A percentile compares a stretch with the other conserved stretches of the same genome.
Evolutionary conservation across 768 basidiomycete species (phyloP).

Genomic region (Lentinula lateritia): DNA sequence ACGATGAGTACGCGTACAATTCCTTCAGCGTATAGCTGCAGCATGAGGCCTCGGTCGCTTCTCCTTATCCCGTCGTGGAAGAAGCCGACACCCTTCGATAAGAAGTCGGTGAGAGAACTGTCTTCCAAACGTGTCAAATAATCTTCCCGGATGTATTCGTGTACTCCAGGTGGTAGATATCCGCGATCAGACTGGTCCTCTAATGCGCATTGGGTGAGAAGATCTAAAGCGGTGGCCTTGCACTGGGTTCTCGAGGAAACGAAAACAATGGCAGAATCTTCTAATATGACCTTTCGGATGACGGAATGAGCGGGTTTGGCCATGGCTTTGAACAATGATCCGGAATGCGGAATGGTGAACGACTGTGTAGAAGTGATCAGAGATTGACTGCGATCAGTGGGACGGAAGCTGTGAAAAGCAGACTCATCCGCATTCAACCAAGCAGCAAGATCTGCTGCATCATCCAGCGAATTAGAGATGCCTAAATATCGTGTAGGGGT

Average conservation of each 20-base stretch:
- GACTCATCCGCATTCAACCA: conserved; percentile 74
- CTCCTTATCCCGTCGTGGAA: conserved; percentile 70
- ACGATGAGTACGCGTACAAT: conserved; percentile 76
- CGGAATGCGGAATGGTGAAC: conserved; percentile 83
- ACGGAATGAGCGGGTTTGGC: conserved; percentile 81
- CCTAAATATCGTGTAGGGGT: conserved; percentile 71
- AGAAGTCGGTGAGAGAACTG: conserved; percentile 55
- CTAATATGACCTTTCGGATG: conserved; percentile 42
- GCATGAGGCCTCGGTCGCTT: conserved; percentile 62
- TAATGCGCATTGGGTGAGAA: conserved; percentile 84
- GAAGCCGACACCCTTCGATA: conserved; percentile 84
- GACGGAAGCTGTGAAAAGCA: conserved; percentile 71
- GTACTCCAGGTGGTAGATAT: conserved; percentile 50
- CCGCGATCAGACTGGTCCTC: conserved; percentile 64
- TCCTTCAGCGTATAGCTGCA: conserved; percentile 80
- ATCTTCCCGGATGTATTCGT: conserved; percentile 44
- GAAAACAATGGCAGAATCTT: conserved; percentile 68
- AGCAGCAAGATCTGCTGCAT: conserved; percentile 71
- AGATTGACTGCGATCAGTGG: conserved; percentile 78
- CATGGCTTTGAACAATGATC: conserved; percentile 86
- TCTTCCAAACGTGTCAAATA: conserved; percentile 59
- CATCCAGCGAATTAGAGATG: conserved; percentile 70
- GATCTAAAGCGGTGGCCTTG: conserved; percentile 64
- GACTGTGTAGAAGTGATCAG: conserved; percentile 63
- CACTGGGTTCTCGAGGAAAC: conserved; percentile 85